Evolutionary conservation across 768 basidiomycete genomes (phyloP), one percentile per base, ranked within the genome.

Genomic region (Dendrothele bispora): DNA sequence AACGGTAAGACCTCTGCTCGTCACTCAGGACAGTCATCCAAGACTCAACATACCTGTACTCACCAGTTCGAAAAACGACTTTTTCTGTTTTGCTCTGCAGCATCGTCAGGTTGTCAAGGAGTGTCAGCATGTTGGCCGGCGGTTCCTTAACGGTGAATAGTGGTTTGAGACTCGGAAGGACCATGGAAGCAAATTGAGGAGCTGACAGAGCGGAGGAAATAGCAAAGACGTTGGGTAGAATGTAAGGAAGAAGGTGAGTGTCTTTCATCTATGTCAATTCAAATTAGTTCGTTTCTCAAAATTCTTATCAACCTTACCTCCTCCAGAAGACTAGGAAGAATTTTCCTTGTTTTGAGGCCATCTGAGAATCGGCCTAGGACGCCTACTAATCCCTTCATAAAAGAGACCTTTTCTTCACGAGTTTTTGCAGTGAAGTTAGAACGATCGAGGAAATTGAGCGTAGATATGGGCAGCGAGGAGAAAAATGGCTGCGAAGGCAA

Each of bases 391-490:
- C 95, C 95, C 63, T 91, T 91, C 83, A 98, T 88, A 64, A 98
- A 98, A 0, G 90, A 89, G 22, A 97, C 86, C 63, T 98, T 98
- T 61, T 98, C 97, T 69, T 98, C 95, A 47, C 87, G 72, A 2
- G 93, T 86, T 66, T 98, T 97, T 1, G 91, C 83, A 1, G 94
- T 91, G 62, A 98, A 99, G 49, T 87, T 95, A 4, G 95, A 91
- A 12, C 95, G 84, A 59, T 98, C 95, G 45, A 99, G 72, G 69
- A 98, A 99, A 60, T 93, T 94, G 26, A 99, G 78, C 0, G 95
- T 98, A 2, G 91, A 95, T 20, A 98, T 94, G 6, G 95, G 91
- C 10, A 98, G 74, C 4, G 93, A 95, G 1, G 91, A 95, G 71
- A 99, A 98, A 74, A 95, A 98, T 0, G 93, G 63, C 59, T 93